Evolutionary conservation across 1,284 basidiomycete genomes (phyloP).

Genomic region (Cryptococcus jaspeensis): DNA sequence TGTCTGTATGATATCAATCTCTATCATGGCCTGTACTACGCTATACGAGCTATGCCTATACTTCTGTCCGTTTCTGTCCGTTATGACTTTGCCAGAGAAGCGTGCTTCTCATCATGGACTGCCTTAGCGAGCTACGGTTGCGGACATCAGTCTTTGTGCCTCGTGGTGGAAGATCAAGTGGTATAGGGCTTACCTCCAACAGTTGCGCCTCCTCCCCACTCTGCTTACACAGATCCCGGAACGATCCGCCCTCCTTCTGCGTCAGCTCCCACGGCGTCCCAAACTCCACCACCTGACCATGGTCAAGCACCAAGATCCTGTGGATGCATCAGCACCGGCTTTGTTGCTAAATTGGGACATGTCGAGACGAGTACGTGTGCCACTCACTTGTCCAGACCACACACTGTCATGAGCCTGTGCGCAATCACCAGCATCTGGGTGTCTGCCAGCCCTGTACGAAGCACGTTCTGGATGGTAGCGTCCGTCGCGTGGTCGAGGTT

Average conservation of each 20-base stretch:
- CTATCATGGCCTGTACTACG: too few relatives aligned
- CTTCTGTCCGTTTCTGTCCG: too few relatives aligned
- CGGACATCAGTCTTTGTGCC: too few relatives aligned
- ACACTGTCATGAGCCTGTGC: conserved; percentile 55
- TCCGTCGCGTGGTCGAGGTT: conserved; percentile 54
- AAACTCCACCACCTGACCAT: conserved; percentile 55
- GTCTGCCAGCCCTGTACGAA: conserved; percentile 50
- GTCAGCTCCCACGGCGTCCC: conserved; percentile 54
- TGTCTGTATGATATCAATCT: too few relatives aligned
- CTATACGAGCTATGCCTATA: too few relatives aligned
- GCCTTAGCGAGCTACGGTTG: neutral
- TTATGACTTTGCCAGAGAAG: too few relatives aligned
- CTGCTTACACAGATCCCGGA: conserved; percentile 51
- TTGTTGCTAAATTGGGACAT: conserved; percentile 19
- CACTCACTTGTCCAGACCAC: conserved; percentile 52
- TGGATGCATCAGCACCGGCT: conserved; percentile 8
- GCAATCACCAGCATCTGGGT: conserved; percentile 54
- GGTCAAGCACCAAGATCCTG: conserved; percentile 56
- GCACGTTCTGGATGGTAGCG: conserved; percentile 52
- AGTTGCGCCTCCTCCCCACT: conserved; percentile 51
- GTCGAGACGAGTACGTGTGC: neutral
- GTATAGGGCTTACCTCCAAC: conserved; percentile 32
- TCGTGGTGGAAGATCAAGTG: neutral
- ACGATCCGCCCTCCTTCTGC: conserved; percentile 45
- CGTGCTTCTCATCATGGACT: neutral